Evolutionary conservation across 148 eudicot species (phyloP).

Genomic region (Nyssa sinensis): DNA sequence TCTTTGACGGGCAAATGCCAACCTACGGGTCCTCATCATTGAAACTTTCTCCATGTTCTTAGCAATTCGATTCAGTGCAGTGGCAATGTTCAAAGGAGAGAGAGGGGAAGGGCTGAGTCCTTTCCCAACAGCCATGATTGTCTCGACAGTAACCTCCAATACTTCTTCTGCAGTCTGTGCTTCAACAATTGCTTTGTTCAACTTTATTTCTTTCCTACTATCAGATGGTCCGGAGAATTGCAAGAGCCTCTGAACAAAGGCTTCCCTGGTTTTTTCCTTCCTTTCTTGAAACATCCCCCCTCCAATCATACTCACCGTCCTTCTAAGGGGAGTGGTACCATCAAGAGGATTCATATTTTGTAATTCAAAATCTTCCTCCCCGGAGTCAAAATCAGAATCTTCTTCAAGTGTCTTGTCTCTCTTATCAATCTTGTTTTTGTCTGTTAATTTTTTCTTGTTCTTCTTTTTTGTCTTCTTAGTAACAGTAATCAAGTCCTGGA

Average conservation of each 20-base stretch:
- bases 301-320: slow-evolving; percentile 59
- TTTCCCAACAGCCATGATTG: slow-evolving; percentile 71
- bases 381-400: slow-evolving; percentile 32
- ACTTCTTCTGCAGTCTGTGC: slow-evolving; percentile 89
- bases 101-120: slow-evolving; percentile 96
- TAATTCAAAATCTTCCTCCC: slow-evolving; percentile 30
- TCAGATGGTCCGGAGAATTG: slow-evolving; percentile 79
- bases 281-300: slow-evolving; percentile 81
- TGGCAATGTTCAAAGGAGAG: slow-evolving; percentile 87
- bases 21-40: slow-evolving; percentile 68
- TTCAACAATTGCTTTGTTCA: slow-evolving; percentile 67
- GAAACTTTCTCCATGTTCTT: slow-evolving; percentile 99
- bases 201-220: slow-evolving; percentile 68
- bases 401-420: slow-evolving; percentile 26
- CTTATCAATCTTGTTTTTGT: slow-evolving; percentile 27
- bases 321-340: slow-evolving; percentile 31
- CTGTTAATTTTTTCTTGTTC: slow-evolving; percentile 37
- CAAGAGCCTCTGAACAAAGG: slow-evolving; percentile 74
- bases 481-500: slow-evolving; percentile 49
- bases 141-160: slow-evolving; percentile 65
- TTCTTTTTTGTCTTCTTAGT: slow-evolving; percentile 55
- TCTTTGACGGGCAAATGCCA: slow-evolving; percentile 85
- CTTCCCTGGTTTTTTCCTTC: slow-evolving; percentile 62
- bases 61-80: slow-evolving; percentile 90
- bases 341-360: slow-evolving; percentile 19